Conservation (phyloP, 2,329 filamentous ascomycete species). For the Xylaria arbuscula region DNA sequence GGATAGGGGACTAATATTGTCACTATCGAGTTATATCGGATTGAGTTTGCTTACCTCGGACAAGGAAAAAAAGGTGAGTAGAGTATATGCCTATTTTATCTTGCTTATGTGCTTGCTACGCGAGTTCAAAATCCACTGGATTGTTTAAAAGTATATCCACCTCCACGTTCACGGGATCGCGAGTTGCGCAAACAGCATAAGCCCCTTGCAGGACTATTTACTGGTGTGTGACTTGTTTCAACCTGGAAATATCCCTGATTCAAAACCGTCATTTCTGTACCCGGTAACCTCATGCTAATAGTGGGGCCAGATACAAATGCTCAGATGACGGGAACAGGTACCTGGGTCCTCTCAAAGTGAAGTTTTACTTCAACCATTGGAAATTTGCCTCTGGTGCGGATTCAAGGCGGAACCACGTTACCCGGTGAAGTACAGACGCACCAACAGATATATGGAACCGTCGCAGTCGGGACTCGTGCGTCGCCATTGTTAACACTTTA, state of each 20-base stretch:
- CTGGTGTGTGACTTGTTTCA: constrained; percentile 37
- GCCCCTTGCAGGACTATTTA: constrained; percentile 25
- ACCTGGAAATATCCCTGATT: constrained; percentile 38
- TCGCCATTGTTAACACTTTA: constrained; percentile 34
- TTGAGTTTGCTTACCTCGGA: neutral
- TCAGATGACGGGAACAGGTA: constrained; percentile 36
- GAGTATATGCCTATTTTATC: neutral
- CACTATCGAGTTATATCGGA: constrained; percentile 17
- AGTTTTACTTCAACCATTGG: constrained; percentile 24
- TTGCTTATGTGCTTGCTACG: neutral
- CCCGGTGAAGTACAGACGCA: neutral
- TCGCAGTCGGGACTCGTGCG: constrained; percentile 31
- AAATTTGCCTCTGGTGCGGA: constrained; percentile 10
- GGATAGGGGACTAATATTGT: neutral
- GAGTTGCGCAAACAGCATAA: constrained; percentile 12
- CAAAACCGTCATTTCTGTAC: constrained; percentile 36
- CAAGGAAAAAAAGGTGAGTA: constrained; percentile 25
- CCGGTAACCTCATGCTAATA: constrained; percentile 33
- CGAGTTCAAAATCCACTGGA: neutral
- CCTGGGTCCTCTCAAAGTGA: constrained; percentile 41
- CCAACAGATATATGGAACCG: constrained; percentile 12
- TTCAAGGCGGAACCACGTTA: constrained; percentile 15
- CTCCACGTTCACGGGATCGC: neutral
- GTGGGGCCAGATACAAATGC: constrained; percentile 44
- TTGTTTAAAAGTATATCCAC: neutral